Percentiles rank a stretch among this genome's conserved stretches.
These are phyloP conservation scores for Diversispora epigaea DNA, from an alignment of 192 early-diverging fungal species.

Conservation along the genomic window DNA sequence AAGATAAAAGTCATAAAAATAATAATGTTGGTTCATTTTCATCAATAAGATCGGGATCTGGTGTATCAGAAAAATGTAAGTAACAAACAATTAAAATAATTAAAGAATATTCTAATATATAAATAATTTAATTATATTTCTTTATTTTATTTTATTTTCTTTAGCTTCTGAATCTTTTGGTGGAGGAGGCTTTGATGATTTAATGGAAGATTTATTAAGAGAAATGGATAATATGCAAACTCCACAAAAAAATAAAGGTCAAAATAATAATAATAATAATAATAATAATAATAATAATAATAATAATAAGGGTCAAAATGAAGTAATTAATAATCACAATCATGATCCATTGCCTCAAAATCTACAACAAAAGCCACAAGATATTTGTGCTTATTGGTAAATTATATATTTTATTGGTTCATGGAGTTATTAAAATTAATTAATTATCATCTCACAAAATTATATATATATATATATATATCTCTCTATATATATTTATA, in stretches of 20 bases:
- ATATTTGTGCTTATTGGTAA: constrained; percentile 58
- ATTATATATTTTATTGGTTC: not conserved
- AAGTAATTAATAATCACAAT: not conserved
- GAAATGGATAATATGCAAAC: constrained; percentile 44
- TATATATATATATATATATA: not conserved
- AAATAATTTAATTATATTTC: not conserved
- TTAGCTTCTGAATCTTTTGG: constrained; percentile 31
- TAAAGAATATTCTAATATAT: not conserved
- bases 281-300: constrained; percentile 26
- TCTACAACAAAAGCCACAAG: constrained; percentile 14
- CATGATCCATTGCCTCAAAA: too few species aligned
- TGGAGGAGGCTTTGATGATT: constrained; percentile 38
- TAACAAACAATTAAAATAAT: too few species aligned
- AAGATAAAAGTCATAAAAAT: too few species aligned
- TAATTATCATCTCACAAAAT: not conserved
- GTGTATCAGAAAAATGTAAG: too few species aligned
- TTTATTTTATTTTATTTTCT: not conserved
- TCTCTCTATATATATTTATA: not conserved
- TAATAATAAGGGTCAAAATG: constrained; percentile 30
- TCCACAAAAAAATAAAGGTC: constrained; percentile 25
- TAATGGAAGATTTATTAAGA: constrained; percentile 47
- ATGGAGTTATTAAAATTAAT: not conserved
- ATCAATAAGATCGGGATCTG: too few species aligned
- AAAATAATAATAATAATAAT: not conserved
- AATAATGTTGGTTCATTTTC: too few species aligned